Percentiles rank a stretch among this genome's conserved stretches.
Evolutionary conservation across 2,329 filamentous ascomycete genomes (phyloP).

Genomic region (Aspergillus eucalypticola): DNA sequence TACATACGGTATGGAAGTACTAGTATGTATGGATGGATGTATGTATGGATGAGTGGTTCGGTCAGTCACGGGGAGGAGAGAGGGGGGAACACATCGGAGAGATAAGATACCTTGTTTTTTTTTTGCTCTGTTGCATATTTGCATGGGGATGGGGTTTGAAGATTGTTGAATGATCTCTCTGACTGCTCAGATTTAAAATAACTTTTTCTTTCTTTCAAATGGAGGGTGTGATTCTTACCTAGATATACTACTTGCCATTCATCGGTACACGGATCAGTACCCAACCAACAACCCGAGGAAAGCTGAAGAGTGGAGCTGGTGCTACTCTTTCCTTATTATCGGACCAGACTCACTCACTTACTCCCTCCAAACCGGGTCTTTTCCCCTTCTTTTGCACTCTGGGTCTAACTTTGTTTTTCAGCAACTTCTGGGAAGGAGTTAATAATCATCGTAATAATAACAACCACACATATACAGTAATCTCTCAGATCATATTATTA

Average conservation of each 20-base stretch:
- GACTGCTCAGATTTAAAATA: no score
- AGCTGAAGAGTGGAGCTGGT: background rate
- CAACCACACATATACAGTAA: background rate
- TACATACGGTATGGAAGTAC: background rate
- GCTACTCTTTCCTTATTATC: background rate
- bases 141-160: background rate
- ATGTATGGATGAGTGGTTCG: background rate
- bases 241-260: background rate
- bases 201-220: no score
- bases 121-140: background rate
- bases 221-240: no score
- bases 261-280: background rate
- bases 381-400: background rate
- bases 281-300: background rate
- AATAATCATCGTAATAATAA: conserved; percentile 4
- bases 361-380: background rate
- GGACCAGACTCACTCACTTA: background rate
- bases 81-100: background rate
- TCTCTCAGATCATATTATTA: conserved; percentile 4
- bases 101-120: background rate
- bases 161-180: background rate
- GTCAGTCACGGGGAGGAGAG: background rate
- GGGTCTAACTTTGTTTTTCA: background rate
- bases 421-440: background rate
- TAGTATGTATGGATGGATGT: background rate